Percentiles rank a stretch among this genome's conserved stretches.
Conservation (phyloP, 495 filamentous ascomycete genomes). For the Penicillium bovifimosum region DNA sequence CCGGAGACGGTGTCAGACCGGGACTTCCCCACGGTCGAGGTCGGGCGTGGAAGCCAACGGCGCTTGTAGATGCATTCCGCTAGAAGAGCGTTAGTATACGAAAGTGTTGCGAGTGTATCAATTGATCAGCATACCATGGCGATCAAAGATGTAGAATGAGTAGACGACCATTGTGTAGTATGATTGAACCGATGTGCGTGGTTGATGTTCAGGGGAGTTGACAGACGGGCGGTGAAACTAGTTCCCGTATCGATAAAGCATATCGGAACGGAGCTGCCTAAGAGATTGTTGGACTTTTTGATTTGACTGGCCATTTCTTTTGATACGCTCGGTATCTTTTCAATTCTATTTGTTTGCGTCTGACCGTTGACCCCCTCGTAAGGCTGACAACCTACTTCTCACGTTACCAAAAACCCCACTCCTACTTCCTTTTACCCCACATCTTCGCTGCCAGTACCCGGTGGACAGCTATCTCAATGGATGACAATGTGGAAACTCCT, state of each 20-base stretch:
- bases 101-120: neutral
- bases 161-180: slow-evolving; percentile 73
- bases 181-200: slow-evolving; percentile 1
- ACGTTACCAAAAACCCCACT: slow-evolving; percentile 22
- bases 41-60: slow-evolving; percentile 58
- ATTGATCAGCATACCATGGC: slow-evolving; percentile 67
- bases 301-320: slow-evolving; percentile 1
- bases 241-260: slow-evolving; percentile 14
- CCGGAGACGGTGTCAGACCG: slow-evolving; percentile 28
- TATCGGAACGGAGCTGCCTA: slow-evolving; percentile 20
- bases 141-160: slow-evolving; percentile 98
- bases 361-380: slow-evolving; percentile 14
- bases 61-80: slow-evolving; percentile 98
- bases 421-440: slow-evolving; percentile 23
- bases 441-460: slow-evolving; percentile 3
- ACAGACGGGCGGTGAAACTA: slow-evolving; percentile 19
- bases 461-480: slow-evolving; percentile 10
- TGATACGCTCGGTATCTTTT: neutral
- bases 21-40: slow-evolving; percentile 37
- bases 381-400: slow-evolving; percentile 21
- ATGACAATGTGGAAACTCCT: slow-evolving; percentile 9
- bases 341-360: slow-evolving; percentile 1
- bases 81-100: slow-evolving; percentile 28
- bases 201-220: slow-evolving; percentile 25
- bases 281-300: slow-evolving; percentile 31